Conservation (phyloP, 1,139 yeast species). For the Pneumocystis sp. region DNA sequence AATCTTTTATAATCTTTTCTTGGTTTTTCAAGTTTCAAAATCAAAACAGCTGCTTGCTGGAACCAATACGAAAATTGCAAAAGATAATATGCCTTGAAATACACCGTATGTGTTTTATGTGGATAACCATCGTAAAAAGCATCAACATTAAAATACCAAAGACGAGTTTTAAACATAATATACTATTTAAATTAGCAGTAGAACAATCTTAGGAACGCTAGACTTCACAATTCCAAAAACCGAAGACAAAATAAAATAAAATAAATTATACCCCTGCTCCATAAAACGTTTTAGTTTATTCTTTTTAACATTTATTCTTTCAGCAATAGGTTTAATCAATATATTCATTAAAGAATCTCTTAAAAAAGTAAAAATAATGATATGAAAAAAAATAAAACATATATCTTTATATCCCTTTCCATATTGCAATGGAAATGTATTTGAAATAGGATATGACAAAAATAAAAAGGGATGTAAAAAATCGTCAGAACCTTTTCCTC, state of each 20-base stretch:
- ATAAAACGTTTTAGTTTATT: constrained; percentile 58
- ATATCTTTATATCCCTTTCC: constrained; percentile 83
- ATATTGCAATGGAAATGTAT: constrained; percentile 28
- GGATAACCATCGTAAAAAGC: constrained; percentile 73
- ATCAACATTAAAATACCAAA: constrained; percentile 79
- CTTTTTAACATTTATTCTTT: constrained; percentile 16
- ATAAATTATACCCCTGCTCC: constrained; percentile 80
- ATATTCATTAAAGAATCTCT: constrained; percentile 86
- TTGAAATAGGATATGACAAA: constrained; percentile 11
- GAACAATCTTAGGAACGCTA: neutral
- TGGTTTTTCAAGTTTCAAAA: constrained; percentile 81
- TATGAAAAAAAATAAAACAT: constrained; percentile 61
- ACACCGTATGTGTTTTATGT: constrained; percentile 55
- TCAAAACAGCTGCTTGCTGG: constrained; percentile 74
- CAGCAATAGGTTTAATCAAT: constrained; percentile 61
- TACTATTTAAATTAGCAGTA: constrained; percentile 23
- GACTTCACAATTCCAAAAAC: constrained; percentile 49
- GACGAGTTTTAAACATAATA: constrained; percentile 67
- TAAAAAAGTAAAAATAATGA: constrained; percentile 74
- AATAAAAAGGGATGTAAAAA: constrained; percentile 7
- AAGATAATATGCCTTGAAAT: constrained; percentile 68
- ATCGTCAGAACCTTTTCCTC: constrained; percentile 11
- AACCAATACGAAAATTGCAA: constrained; percentile 97
- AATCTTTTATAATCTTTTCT: constrained; percentile 85
- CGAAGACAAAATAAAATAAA: constrained; percentile 69